A percentile compares a stretch with the other conserved stretches of the same genome.
Evolutionary conservation across 306 rosid genomes (phyloP).

Genomic region (Quercus agrifolia): DNA sequence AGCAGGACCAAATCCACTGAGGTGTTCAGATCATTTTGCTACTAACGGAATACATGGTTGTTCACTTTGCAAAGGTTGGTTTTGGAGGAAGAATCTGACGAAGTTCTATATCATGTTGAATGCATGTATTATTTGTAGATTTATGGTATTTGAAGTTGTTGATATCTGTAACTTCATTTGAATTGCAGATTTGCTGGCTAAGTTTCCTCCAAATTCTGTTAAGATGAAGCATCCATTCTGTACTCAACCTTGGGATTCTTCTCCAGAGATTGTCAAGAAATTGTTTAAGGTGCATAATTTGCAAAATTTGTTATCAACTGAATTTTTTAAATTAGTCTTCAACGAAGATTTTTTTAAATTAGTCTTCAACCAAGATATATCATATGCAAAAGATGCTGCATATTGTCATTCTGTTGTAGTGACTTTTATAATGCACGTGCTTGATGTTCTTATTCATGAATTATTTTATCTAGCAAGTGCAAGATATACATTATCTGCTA

Average conservation of each 20-base stretch:
- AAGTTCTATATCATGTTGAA: conserved; percentile 8
- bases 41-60: conserved; percentile 49
- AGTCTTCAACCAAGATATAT: neutral
- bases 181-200: conserved; percentile 62
- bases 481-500: neutral
- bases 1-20: conserved; percentile 41
- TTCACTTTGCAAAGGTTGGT: conserved; percentile 81
- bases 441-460: neutral
- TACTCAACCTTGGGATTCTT: conserved; percentile 88
- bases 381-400: neutral
- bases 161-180: conserved; percentile 17
- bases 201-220: conserved; percentile 82
- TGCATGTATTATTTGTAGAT: conserved; percentile 11
- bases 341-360: neutral
- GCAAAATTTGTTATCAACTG: neutral
- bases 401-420: neutral
- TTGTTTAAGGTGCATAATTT: conserved; percentile 75
- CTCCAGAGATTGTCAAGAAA: conserved; percentile 76
- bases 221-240: conserved; percentile 88
- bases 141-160: conserved; percentile 18
- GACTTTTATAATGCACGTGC: neutral
- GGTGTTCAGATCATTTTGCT: conserved; percentile 61
- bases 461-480: neutral
- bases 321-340: neutral
- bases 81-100: conserved; percentile 11